Evolutionary conservation across 2,329 filamentous ascomycete genomes (phyloP).

Genomic region (Madurella fahalii): DNA sequence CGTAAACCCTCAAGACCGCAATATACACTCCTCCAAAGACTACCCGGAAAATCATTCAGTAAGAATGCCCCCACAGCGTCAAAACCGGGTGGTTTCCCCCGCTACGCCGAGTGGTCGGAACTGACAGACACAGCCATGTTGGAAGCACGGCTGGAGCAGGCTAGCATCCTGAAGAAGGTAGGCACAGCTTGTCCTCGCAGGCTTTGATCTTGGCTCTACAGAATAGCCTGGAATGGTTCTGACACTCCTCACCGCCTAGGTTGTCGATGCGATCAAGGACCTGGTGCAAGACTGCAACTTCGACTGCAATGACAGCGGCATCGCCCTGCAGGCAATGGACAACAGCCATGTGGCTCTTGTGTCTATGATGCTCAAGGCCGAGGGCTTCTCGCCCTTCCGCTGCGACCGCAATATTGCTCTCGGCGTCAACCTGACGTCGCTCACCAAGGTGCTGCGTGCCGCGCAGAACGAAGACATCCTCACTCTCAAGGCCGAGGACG

Average conservation of each 20-base stretch:
- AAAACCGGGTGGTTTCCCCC: not conserved
- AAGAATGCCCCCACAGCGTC: not conserved
- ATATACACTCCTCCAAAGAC: not conserved
- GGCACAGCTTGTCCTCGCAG: conserved; percentile 17
- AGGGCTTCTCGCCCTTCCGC: conserved; percentile 90
- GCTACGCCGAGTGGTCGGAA: not conserved
- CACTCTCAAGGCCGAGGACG: conserved; percentile 95
- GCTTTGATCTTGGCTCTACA: not conserved
- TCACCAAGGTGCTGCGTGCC: conserved; percentile 94
- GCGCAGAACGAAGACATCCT: conserved; percentile 92
- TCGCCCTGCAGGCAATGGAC: conserved; percentile 98
- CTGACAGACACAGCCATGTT: conserved; percentile 42
- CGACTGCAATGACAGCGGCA: conserved; percentile 99
- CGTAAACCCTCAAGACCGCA: not conserved
- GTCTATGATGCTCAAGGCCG: conserved; percentile 96
- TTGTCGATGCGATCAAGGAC: conserved; percentile 98
- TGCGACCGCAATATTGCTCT: conserved; percentile 99
- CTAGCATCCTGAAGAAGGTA: conserved; percentile 91
- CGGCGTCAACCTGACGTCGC: conserved; percentile 91
- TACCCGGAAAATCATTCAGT: conserved; percentile 1
- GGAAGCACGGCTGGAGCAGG: conserved; percentile 96
- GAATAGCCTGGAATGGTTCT: not conserved
- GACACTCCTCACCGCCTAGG: conserved; percentile 47
- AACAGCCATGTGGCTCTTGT: conserved; percentile 99
- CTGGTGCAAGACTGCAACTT: conserved; percentile 99